Conservation (phyloP, 108 stramenopile genomes). For the Parietichytrium sp. region DNA sequence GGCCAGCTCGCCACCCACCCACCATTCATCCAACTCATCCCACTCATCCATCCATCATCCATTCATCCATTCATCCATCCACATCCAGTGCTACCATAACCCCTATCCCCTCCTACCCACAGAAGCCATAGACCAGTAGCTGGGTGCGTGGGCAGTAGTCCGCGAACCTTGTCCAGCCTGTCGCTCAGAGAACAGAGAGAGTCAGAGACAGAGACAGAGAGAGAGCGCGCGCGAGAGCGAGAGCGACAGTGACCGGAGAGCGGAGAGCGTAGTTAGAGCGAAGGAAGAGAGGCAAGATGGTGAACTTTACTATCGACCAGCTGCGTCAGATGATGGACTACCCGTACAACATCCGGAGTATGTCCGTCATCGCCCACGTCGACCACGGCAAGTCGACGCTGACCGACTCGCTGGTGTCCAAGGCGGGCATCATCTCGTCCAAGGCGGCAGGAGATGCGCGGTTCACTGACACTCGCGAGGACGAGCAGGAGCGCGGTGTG, state of each 20-base stretch:
- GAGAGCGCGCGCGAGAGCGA: background rate
- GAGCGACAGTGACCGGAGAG: background rate
- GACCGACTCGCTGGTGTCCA: constrained; percentile 98
- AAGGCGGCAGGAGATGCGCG: constrained; percentile 98
- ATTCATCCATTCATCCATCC: background rate
- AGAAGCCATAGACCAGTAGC: background rate
- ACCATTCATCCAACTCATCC: background rate
- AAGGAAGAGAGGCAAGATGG: constrained; percentile 57
- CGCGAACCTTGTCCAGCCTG: background rate
- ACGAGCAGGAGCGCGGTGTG: constrained; percentile 99
- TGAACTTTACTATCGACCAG: constrained; percentile 98
- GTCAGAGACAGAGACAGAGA: background rate
- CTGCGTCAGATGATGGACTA: constrained; percentile 98
- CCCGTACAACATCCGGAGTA: constrained; percentile 99
- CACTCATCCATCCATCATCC: background rate
- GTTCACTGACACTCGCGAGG: constrained; percentile 99
- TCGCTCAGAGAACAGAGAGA: background rate
- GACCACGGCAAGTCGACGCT: constrained; percentile 99
- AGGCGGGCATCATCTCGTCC: constrained; percentile 98
- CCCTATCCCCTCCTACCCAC: background rate
- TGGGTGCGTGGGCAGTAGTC: background rate
- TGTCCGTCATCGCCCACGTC: constrained; percentile 99
- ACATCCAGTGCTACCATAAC: background rate
- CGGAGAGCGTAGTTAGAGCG: background rate
- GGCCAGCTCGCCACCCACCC: no score